Evolutionary conservation across 2,329 filamentous ascomycete species (phyloP).

Genomic region (Colletotrichum costaricense): DNA sequence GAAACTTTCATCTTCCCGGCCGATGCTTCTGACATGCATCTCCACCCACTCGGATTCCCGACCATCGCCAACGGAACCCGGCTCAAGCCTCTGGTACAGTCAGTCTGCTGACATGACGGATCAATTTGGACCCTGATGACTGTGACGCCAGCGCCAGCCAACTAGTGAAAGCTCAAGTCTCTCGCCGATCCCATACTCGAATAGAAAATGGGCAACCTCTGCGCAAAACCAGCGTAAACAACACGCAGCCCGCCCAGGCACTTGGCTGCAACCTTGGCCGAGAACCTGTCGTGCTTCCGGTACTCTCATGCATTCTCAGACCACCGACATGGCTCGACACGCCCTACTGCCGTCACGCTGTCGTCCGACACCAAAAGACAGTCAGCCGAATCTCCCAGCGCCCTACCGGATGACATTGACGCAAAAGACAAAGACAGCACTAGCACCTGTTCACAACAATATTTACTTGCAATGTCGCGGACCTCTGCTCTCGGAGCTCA

Average conservation of each 20-base stretch:
- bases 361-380: neutral
- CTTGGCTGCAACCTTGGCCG: constrained; percentile 16
- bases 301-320: neutral
- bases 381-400: neutral
- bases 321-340: neutral
- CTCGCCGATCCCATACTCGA: neutral
- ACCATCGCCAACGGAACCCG: neutral
- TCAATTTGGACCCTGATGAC: neutral
- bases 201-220: neutral
- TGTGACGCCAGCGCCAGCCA: constrained; percentile 15
- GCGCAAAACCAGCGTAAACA: neutral
- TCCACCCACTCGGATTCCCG: neutral
- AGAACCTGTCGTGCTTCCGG: neutral
- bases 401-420: neutral
- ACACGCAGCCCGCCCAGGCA: constrained; percentile 6
- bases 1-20: constrained; percentile 2
- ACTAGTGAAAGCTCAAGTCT: neutral
- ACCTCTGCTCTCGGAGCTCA: neutral
- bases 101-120: neutral
- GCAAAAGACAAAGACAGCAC: neutral
- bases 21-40: neutral
- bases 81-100: neutral
- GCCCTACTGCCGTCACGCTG: neutral
- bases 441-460: too few species aligned
- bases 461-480: neutral